Conservation (phyloP, 176 grass and related monocot genomes). For the Cenchrus purpureus region DNA sequence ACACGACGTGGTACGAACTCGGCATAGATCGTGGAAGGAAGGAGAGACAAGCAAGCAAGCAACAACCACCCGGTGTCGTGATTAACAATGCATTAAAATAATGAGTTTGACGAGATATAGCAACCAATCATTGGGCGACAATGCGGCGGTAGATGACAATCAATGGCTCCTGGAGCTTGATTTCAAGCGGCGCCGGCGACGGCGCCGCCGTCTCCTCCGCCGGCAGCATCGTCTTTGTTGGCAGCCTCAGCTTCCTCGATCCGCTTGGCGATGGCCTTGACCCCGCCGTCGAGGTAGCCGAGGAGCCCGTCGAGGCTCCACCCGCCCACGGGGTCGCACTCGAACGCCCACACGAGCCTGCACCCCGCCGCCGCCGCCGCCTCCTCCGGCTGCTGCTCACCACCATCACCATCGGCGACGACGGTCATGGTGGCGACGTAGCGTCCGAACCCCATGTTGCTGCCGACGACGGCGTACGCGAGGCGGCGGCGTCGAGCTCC, state of each 20-base stretch:
- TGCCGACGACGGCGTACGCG: slow-evolving; percentile 57
- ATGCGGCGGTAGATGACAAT: not conserved
- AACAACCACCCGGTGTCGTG: not conserved
- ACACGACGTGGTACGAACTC: too few relatives aligned
- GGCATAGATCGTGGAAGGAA: too few relatives aligned
- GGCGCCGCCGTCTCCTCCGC: not conserved
- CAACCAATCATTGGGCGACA: not conserved
- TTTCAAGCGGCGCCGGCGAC: not conserved
- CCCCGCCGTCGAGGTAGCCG: slow-evolving; percentile 45
- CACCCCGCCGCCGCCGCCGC: not conserved
- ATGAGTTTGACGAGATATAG: not conserved
- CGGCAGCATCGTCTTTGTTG: not conserved
- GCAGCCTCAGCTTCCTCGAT: slow-evolving; percentile 45
- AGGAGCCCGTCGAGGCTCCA: slow-evolving; percentile 59
- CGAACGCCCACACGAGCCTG: slow-evolving; percentile 64
- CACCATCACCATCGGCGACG: not conserved
- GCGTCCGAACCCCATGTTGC: slow-evolving; percentile 66
- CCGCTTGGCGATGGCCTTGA: slow-evolving; percentile 58
- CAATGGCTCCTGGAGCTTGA: not conserved
- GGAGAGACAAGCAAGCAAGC: not conserved
- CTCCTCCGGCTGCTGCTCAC: too few relatives aligned
- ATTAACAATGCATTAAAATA: slow-evolving; percentile 18
- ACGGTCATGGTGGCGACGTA: slow-evolving; percentile 61
- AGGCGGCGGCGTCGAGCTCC: slow-evolving; percentile 52
- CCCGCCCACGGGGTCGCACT: slow-evolving; percentile 67